Evolutionary conservation across 768 basidiomycete genomes (phyloP).

Genomic region (Imleria badia): DNA sequence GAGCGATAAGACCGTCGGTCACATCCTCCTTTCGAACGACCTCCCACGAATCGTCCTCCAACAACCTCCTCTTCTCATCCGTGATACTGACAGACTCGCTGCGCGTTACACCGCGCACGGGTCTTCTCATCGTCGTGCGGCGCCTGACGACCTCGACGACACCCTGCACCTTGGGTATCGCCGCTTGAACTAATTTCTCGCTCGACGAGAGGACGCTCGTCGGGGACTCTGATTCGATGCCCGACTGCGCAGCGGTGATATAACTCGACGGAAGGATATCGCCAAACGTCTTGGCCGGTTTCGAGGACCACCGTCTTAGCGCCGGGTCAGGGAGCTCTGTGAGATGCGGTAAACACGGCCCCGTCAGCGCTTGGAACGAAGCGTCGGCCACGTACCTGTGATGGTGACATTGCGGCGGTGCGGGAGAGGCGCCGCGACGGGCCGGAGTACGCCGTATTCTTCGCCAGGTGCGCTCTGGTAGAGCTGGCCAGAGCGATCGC

Average conservation of each 20-base stretch:
- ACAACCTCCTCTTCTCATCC: constrained; percentile 21
- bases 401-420: constrained; percentile 29
- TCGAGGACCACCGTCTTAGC: constrained; percentile 21
- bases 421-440: constrained; percentile 27
- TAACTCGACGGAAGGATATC: constrained; percentile 47
- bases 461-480: constrained; percentile 47
- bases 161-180: constrained; percentile 41
- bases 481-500: constrained; percentile 42
- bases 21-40: constrained; percentile 11
- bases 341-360: neutral
- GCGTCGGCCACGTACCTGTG: constrained; percentile 20
- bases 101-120: constrained; percentile 9
- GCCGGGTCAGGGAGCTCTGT: constrained; percentile 28
- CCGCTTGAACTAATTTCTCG: constrained; percentile 33
- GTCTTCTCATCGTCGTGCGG: constrained; percentile 13
- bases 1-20: constrained; percentile 5
- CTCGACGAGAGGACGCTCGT: constrained; percentile 17
- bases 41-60: constrained; percentile 22
- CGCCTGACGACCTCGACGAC: constrained; percentile 33
- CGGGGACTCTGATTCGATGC: constrained; percentile 17
- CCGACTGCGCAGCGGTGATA: constrained; percentile 39
- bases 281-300: constrained; percentile 40
- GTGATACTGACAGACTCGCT: constrained; percentile 2
- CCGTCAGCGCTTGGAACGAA: neutral
- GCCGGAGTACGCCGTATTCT: constrained; percentile 44